Evolutionary conservation across 495 filamentous ascomycete species (phyloP).

Genomic region (Penicillium paxilli): DNA sequence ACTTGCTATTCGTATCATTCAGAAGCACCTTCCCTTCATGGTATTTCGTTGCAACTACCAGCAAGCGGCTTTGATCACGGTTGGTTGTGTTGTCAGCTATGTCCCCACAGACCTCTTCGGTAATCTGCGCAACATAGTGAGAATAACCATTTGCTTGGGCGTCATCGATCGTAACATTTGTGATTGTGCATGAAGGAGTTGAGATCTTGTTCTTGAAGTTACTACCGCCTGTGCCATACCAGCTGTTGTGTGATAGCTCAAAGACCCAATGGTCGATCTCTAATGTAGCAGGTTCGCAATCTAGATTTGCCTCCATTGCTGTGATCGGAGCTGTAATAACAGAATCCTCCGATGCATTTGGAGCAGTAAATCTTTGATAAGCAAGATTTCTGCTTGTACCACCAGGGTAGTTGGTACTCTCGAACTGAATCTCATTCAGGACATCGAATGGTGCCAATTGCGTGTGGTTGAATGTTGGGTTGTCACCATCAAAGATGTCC

Average conservation of each 20-base stretch:
- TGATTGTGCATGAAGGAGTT: conserved; percentile 6
- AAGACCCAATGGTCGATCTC: not conserved
- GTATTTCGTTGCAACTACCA: not conserved
- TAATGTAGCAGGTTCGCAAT: conserved; percentile 7
- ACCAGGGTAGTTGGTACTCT: conserved; percentile 4
- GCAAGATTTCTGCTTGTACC: conserved; percentile 5
- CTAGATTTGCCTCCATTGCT: conserved; percentile 17
- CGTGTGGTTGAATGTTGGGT: not conserved
- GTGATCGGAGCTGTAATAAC: conserved; percentile 11
- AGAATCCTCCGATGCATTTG: not conserved
- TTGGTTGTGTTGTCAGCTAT: not conserved
- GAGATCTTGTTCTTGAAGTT: not conserved
- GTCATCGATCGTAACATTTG: not conserved
- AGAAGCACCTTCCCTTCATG: not conserved
- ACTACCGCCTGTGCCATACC: not conserved
- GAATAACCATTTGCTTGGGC: not conserved
- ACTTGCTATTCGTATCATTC: not conserved
- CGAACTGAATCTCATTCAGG: conserved; percentile 10
- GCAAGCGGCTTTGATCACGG: not conserved
- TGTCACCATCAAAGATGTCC: not conserved
- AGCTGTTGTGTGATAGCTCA: not conserved
- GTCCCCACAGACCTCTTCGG: not conserved
- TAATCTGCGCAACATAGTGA: not conserved
- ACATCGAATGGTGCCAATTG: not conserved
- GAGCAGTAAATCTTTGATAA: conserved; percentile 9